Conservation (phyloP, 495 filamentous ascomycete genomes). For the Hyaloscypha finlandica region DNA sequence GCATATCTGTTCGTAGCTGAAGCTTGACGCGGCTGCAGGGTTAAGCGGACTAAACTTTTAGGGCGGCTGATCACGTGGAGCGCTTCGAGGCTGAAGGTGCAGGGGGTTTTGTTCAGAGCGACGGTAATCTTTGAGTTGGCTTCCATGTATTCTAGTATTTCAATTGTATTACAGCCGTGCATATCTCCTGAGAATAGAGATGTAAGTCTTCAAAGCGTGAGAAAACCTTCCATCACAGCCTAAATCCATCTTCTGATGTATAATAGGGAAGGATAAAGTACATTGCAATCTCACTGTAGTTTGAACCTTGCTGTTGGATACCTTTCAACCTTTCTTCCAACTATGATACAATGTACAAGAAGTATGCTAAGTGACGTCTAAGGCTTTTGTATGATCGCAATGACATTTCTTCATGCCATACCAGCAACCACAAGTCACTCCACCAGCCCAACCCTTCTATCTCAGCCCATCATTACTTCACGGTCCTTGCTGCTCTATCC, state of each 20-base stretch:
- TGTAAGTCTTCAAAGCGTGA: neutral
- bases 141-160: no score
- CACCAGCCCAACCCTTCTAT: constrained; percentile 26
- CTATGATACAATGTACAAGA: constrained; percentile 38
- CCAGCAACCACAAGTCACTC: constrained; percentile 9
- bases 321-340: constrained; percentile 13
- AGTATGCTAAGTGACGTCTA: constrained; percentile 34
- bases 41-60: neutral
- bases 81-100: neutral
- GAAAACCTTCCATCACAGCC: neutral
- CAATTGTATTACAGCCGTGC: no score
- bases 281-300: neutral
- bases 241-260: neutral
- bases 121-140: no score
- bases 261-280: neutral
- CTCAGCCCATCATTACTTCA: constrained; percentile 26
- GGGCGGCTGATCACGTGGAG: neutral
- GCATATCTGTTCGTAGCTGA: constrained; percentile 28
- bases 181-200: neutral
- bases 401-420: constrained; percentile 22
- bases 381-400: constrained; percentile 31
- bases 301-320: constrained; percentile 3
- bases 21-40: constrained; percentile 23
- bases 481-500: neutral
- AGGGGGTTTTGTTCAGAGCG: no score